phyloP scores from a whole-genome alignment of 2,329 filamentous ascomycete genomes.

The Calonectria henricotiae region DNA sequence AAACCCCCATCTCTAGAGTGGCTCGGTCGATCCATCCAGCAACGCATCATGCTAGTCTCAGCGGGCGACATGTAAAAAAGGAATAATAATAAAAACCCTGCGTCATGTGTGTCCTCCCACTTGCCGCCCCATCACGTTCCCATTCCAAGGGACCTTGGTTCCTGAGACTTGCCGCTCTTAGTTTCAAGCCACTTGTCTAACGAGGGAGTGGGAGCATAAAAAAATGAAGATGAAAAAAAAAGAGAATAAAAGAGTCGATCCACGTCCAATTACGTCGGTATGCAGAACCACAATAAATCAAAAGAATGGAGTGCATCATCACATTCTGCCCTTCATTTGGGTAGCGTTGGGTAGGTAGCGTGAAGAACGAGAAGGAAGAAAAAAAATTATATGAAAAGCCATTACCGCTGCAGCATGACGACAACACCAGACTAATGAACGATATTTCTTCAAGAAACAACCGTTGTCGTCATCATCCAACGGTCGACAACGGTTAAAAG shows the following conservation, averaged over 20 bases:
- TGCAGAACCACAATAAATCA: slow-evolving; percentile 7
- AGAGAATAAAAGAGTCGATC: background rate
- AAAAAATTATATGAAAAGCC: background rate
- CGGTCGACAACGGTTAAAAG: background rate
- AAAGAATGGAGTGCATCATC: background rate
- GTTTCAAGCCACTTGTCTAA: slow-evolving; percentile 22
- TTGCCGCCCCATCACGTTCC: background rate
- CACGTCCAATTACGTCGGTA: background rate
- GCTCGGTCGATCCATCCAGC: slow-evolving; percentile 24
- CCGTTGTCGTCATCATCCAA: background rate
- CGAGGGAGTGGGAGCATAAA: background rate
- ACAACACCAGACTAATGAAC: background rate
- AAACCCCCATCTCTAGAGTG: background rate
- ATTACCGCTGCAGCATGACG: slow-evolving; percentile 3
- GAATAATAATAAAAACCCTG: background rate
- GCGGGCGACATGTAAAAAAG: slow-evolving; percentile 12
- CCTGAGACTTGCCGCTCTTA: slow-evolving; percentile 18
- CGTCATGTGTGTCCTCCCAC: slow-evolving; percentile 4
- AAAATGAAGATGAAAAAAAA: background rate
- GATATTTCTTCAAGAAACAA: background rate
- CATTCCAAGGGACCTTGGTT: slow-evolving; percentile 20
- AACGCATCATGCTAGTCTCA: slow-evolving; percentile 18
- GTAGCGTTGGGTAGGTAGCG: background rate
- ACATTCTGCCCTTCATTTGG: background rate
- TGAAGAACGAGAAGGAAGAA: background rate